phyloP scores from a whole-genome alignment of 73 alveolate genomes.

The Paramecium primaurelia region DNA sequence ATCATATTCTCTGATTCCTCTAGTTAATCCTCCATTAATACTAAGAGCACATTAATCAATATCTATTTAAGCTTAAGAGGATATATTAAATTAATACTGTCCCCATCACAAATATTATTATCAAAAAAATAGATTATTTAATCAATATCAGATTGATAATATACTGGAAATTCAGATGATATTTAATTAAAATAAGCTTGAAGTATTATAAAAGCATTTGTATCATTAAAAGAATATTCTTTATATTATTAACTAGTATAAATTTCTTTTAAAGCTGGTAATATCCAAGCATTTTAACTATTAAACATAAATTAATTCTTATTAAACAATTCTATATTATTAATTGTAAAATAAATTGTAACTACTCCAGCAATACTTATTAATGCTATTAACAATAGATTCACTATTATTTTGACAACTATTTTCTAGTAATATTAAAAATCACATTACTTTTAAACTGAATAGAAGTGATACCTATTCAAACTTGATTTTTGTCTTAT shows the following conservation, averaged over 20 bases:
- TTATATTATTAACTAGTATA: not conserved
- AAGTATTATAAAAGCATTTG: not conserved
- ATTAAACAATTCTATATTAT: not conserved
- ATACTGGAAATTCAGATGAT: not conserved
- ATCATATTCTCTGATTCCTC: not conserved
- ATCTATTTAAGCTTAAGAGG: not conserved
- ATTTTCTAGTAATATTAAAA: not conserved
- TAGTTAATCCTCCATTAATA: not conserved
- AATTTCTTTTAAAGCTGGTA: not conserved
- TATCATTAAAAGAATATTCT: not conserved
- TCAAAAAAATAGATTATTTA: not conserved
- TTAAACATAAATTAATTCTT: not conserved
- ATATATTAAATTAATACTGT: not conserved
- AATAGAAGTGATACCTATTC: not conserved
- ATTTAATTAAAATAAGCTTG: not conserved
- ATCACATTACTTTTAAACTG: not conserved
- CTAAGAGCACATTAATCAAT: not conserved
- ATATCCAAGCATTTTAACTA: not conserved
- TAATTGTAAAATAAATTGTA: not conserved
- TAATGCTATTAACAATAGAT: not conserved
- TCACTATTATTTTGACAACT: not conserved
- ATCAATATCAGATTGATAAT: not conserved
- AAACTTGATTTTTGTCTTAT: not conserved
- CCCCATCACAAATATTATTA: not conserved
- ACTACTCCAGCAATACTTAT: not conserved